Base-by-base conservation (phyloP, 2,329 filamentous ascomycete genomes). In the Pseudopyricularia javanii region DNA sequence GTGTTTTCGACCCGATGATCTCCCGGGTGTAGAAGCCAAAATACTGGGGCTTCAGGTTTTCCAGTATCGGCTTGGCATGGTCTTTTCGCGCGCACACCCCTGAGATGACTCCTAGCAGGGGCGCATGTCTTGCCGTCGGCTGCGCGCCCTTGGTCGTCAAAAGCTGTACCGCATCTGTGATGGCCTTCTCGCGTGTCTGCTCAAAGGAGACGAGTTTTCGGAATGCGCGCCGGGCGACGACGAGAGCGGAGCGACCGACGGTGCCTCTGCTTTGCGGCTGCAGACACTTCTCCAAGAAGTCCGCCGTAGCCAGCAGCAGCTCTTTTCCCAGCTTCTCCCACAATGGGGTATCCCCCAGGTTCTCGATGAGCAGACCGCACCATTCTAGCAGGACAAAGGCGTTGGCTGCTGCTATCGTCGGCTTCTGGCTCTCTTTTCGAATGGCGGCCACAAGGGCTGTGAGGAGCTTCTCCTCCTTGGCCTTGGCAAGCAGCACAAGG, bases 351-450 rank as follows among this genome's bases (percentile, higher is more conserved):
- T 76, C 75, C 32, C 79, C 79, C 26, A 90, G 74, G 54, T 85
- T 76, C 61, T 91, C 83, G 59, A 95, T 78, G 50, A 96, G 70
- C 54, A 91, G 67, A 54, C 85, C 86, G 66, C 83, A 89, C 91
- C 91, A 98, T 67, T 95, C 88, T 14, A 93, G 77, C 59, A 98
- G 74, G 49, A 95, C 88, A 64, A 96, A 95, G 5, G 90, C 87
- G 67, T 83, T 94, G 45, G 78, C 80, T 15, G 86, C 72, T 32
- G 91, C 88, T 61, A 97, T 83, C 57, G 82, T 83, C 17, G 78
- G 72, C 66, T 95, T 96, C 57, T 79, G 75, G 14, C 84, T 80
- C 68, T 98, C 91, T 32, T 75, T 71, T 56, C 83, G 80, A 55
- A 96, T 67, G 50, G 78, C 78, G 45, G 76, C 74, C 47, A 89